Base-by-base conservation (phyloP, 2,329 filamentous ascomycete species). In the Colletotrichum tropicale region DNA sequence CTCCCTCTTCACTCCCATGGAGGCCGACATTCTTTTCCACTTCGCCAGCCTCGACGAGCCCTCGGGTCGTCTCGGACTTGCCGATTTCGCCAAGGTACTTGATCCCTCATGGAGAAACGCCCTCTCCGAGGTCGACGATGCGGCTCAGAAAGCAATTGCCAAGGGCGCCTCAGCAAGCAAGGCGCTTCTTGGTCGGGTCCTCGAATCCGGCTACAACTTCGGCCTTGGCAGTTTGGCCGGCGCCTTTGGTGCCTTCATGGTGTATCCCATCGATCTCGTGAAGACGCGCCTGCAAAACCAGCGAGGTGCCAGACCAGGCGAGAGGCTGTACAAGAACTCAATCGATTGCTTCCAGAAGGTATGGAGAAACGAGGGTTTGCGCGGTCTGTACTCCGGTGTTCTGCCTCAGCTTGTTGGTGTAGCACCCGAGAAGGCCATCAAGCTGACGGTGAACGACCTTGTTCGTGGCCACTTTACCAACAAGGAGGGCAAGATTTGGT, bases 201-300 rank as follows among this genome's bases (percentile, higher is more conserved):
- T 95, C 16, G 94, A 96, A 82, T 98, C 96, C 2, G 91, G 89
- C 3, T 98, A 98, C 85, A 96, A 98, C 88, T 99, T 99, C 83
- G 92, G 88, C 5, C 91, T 99, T 8, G 97, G 97, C 75, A 96
- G 94, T 83, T 80, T 98, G 79, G 97, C 97, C 9, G 97, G 97
- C 86, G 97, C 97, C 12, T 99, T 99, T 83, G 97, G 97, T 84
- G 97, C 97, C 15, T 98, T 99, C 84, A 98, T 99, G 95, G 97
- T 99, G 70, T 99, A 99, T 84, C 97, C 97, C 28, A 98, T 99
- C 82, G 97, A 99, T 87, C 88, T 99, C 77, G 97, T 99, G 85
- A 99, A 99, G 91, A 99, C 97, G 2, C 93, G 97, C 76, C 94
- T 99, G 93, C 97, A 99, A 86, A 99, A 99, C 88, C 97, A 99